These are phyloP conservation scores for Puccinia polysora DNA, from an alignment of 1,284 basidiomycete genomes.

Conservation along the genomic window DNA sequence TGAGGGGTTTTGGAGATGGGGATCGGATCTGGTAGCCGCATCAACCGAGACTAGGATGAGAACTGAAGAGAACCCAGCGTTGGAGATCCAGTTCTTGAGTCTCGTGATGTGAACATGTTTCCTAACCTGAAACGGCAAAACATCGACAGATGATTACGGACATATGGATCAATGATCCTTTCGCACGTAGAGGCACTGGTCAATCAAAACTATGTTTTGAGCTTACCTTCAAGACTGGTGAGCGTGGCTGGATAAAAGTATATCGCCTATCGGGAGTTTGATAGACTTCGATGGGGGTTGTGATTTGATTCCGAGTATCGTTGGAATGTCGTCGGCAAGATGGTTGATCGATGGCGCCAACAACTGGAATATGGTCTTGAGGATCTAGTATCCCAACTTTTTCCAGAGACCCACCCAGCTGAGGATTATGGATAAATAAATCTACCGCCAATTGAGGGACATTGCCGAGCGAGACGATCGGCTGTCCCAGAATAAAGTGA, in stretches of 20 bases:
- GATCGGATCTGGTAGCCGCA: conserved; percentile 4
- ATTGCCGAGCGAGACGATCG: conserved; percentile 31
- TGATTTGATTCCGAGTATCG: neutral
- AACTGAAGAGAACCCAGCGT: conserved; percentile 1
- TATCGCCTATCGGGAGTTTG: neutral
- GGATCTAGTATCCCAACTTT: conserved; percentile 24
- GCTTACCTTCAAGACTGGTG: conserved; percentile 20
- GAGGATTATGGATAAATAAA: conserved; percentile 4
- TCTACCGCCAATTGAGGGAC: conserved; percentile 25
- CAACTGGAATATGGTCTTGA: conserved; percentile 18
- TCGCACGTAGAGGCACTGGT: no score
- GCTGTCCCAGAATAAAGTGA: neutral
- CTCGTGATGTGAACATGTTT: neutral
- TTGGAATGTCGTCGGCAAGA: neutral
- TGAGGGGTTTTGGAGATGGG: neutral
- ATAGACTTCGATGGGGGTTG: conserved; percentile 24
- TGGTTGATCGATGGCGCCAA: conserved; percentile 9
- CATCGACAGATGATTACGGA: neutral
- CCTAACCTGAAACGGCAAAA: neutral
- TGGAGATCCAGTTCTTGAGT: conserved; percentile 7
- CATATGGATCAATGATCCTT: neutral
- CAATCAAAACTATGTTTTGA: no score
- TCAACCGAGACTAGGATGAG: conserved; percentile 24
- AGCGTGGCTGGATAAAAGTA: conserved; percentile 28
- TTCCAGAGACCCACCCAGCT: neutral